Conservation (phyloP, 306 rosid species). For the Prosopis cineraria region DNA sequence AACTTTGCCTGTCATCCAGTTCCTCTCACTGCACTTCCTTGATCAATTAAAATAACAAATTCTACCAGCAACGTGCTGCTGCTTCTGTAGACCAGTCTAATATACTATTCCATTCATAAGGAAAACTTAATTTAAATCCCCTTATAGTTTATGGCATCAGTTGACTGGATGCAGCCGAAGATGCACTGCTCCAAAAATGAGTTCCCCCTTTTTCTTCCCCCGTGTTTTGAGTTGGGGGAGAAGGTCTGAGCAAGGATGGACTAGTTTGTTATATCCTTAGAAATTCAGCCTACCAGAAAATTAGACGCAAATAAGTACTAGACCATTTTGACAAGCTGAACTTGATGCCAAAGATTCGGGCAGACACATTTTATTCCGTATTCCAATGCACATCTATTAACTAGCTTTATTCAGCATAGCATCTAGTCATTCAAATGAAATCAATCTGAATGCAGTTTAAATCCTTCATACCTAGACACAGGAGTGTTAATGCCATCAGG, state of each 20-base stretch:
- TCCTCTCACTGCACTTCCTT: not conserved
- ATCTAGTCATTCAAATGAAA: not conserved
- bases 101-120: not conserved
- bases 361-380: not conserved
- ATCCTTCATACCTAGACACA: conserved; percentile 6
- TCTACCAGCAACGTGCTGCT: not conserved
- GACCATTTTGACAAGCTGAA: not conserved
- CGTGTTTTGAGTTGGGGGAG: not conserved
- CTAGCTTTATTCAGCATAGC: conserved; percentile 22
- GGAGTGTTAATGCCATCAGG: conserved; percentile 1
- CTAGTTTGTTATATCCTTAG: not conserved
- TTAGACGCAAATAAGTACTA: not conserved
- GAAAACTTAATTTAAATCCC: conserved; percentile 9
- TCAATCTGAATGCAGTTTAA: conserved; percentile 6
- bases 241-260: not conserved
- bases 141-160: not conserved
- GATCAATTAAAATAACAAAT: not conserved
- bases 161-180: not conserved
- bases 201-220: not conserved
- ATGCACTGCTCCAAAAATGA: not conserved
- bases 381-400: not conserved
- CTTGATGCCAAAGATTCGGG: not conserved
- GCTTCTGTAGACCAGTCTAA: not conserved
- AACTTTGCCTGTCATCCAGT: not conserved
- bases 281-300: conserved; percentile 9